Base-by-base conservation (phyloP, 2,329 filamentous ascomycete genomes). In the Colletotrichum tabaci region DNA sequence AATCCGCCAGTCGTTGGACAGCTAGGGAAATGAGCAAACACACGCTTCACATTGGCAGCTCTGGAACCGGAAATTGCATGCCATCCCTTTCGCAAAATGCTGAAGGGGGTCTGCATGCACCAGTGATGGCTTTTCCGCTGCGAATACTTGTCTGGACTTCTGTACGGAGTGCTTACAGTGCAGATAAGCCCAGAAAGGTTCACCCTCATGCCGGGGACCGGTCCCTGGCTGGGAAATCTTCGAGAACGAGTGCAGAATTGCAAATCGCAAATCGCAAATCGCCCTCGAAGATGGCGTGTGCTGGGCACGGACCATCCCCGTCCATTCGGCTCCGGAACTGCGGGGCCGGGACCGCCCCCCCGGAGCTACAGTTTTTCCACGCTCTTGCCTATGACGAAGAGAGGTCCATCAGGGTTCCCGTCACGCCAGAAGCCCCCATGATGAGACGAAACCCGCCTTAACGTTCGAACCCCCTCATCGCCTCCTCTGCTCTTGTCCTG, bases 301-400 rank as follows among this genome's bases (percentile, higher is more conserved):
- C 30, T 35, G 6, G 4, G 55, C 67, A 70, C 55, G 62, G 47
- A 30, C 55, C 62, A 66, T 40, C 8, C 13, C 12, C 30, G 13
- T 30, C 13, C 2, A 10, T 55, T 70, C 63, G 50, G 56, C 50
- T 46, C 67, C 56, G 49, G 67, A 23, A n/a, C 44, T 6, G 10
- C 35, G 21, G 18, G 23, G 30, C 15, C 23, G 63, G 16, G 46
- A 6, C n/a, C 4, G 13, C 18, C 46, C 57, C 57, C 21, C 46
- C 57, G 68, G 68, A 68, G 46, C 64, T 63, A 21, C 21, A 61
- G 68, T 71, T 71, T 71, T 71, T 71, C 68, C 68, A 58, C 0
- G 13, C 49, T 50, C 57, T 57, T 40, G 44, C 30, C n/a, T 12
- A 62, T n/a, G 60, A 62, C 30, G 46, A 55, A 49, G 26, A 44